Base-by-base conservation (phyloP, 805 yeast genomes). In the Yarrowia hollandica region DNA sequence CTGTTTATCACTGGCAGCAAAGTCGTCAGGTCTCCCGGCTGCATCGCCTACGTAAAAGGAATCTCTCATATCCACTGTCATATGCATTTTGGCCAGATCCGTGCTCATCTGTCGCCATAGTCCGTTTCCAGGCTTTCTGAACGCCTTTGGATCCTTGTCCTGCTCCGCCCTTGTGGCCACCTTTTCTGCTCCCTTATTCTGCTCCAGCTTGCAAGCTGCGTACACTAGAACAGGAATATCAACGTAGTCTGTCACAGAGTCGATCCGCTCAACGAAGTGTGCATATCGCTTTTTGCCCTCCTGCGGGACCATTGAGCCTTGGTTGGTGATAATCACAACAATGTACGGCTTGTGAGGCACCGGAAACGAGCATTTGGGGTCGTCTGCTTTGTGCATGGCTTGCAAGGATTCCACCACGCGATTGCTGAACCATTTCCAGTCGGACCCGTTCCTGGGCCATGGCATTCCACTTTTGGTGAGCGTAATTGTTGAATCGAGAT, bases 41-140 rank as follows among this genome's bases (percentile, higher is more conserved):
- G 98, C 98, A 74, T 92, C 99, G 5, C 99, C 99, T n/a, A 90
- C 91, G 69, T 73, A 94, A 58, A 84, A 75, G 54, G 88, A 80
- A 9, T 71, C 63, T 0, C 68, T 72, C 50, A 68, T 52, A 64
- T 82, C 83, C 1, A 83, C 64, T 8, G 60, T 60, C 2, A 66
- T 66, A 0, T 63, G 55, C 23, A 58, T 54, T 3, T 62, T 48
- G 14, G 65, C 60, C 12, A 82, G 61, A 64, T 80, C 84, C 14
- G 69, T 65, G 6, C 65, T 61, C 30, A 87, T 74, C 52, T 76
- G 79, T 0, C 77, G 70, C 84, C 88, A 87, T 96, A 91, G 87
- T 0, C 96, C 97, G 1, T 66, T 68, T 4, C 73, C 72, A 0
- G 99, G 99, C 67, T 92, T 92, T 52, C 97, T 48, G 42, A 60